A percentile compares a stretch with the other conserved stretches of the same genome.
These are phyloP conservation scores for Stentor roeselii DNA, from an alignment of 73 alveolate species.

Conservation along the genomic window DNA sequence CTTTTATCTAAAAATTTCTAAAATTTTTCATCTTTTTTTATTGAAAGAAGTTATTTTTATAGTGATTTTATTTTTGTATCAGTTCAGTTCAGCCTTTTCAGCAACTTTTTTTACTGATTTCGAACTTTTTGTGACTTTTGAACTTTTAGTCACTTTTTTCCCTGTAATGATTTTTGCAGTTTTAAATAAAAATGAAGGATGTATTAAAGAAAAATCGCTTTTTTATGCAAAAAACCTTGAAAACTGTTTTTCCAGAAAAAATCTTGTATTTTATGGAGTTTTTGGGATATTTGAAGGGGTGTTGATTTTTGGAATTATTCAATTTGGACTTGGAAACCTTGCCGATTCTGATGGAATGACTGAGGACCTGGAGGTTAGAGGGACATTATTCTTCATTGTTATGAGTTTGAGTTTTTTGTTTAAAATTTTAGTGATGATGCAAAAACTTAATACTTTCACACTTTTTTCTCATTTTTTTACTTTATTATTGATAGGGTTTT, in stretches of 20 bases:
- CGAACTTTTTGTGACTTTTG: not conserved
- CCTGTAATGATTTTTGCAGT: not conserved
- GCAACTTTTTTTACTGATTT: not conserved
- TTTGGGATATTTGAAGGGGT: not conserved
- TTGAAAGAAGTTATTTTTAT: not conserved
- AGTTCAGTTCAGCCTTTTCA: not conserved
- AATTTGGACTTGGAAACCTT: not conserved
- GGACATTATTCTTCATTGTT: not conserved
- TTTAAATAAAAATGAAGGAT: not conserved
- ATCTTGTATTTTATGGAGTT: too few relatives aligned
- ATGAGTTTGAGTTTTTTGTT: too few relatives aligned
- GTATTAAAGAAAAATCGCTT: not conserved
- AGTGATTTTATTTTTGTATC: not conserved
- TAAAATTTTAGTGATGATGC: not conserved
- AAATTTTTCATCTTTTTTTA: too few relatives aligned
- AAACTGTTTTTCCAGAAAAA: not conserved
- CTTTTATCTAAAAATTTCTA: not conserved
- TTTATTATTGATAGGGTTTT: too few relatives aligned
- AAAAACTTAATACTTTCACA: too few relatives aligned
- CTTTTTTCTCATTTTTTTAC: not conserved
- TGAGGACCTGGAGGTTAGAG: not conserved
- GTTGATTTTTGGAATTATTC: not conserved
- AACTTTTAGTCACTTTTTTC: too few relatives aligned
- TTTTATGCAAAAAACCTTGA: not conserved
- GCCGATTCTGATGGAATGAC: not conserved